phyloP scores from a whole-genome alignment of 352 stramenopile species.

The Phytophthora sp. region DNA sequence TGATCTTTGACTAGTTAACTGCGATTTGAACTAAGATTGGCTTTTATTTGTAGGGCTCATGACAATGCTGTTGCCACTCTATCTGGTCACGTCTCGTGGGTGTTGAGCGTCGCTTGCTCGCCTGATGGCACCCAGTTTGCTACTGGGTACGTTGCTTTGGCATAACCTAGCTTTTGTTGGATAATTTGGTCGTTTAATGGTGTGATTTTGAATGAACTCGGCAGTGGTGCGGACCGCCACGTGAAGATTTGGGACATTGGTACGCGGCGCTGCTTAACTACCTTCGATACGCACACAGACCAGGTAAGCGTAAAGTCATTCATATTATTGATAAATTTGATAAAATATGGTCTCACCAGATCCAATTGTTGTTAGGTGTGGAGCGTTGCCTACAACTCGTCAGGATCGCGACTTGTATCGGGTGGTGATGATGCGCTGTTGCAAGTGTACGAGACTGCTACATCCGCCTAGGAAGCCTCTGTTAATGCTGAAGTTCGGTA shows the following conservation, averaged over 20 bases:
- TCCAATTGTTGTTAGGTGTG: slow-evolving; percentile 64
- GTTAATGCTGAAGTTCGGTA: background rate
- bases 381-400: slow-evolving; percentile 91
- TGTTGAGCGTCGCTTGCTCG: slow-evolving; percentile 86
- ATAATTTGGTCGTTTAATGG: background rate
- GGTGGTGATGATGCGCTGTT: slow-evolving; percentile 89
- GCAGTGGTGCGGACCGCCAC: slow-evolving; percentile 83
- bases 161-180: background rate
- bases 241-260: slow-evolving; percentile 95
- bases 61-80: slow-evolving; percentile 83
- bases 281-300: slow-evolving; percentile 91
- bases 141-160: slow-evolving; percentile 60
- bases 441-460: slow-evolving; percentile 89
- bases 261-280: slow-evolving; percentile 86
- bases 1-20: background rate
- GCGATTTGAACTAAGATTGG: background rate
- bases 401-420: slow-evolving; percentile 85
- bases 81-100: slow-evolving; percentile 90
- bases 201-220: slow-evolving; percentile 1
- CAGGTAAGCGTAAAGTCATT: slow-evolving; percentile 55
- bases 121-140: slow-evolving; percentile 87
- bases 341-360: slow-evolving; percentile 4
- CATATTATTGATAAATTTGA: slow-evolving; percentile 1
- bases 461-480: slow-evolving; percentile 32
- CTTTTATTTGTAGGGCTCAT: slow-evolving; percentile 49